Evolutionary conservation across 768 basidiomycete species (phyloP).

Genomic region (Cystofilobasidium bisporidii): DNA sequence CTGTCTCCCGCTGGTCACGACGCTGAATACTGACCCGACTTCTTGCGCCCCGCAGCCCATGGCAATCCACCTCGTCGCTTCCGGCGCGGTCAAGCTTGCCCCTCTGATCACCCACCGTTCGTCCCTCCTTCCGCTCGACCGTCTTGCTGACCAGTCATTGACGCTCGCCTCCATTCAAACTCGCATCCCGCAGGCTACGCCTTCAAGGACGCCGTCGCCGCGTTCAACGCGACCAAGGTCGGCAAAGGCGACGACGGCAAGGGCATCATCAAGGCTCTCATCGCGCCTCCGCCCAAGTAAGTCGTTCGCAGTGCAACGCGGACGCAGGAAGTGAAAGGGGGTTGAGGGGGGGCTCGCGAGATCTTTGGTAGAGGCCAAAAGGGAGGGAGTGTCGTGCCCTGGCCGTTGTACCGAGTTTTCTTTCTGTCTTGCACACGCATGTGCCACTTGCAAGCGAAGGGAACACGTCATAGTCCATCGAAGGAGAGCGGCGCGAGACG

Average conservation of each 20-base stretch:
- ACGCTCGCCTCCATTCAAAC: background rate
- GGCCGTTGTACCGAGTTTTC: no score
- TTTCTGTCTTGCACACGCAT: no score
- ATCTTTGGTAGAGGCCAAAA: no score
- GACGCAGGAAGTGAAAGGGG: no score
- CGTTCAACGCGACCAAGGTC: conserved; percentile 68
- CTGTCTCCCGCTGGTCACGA: no score
- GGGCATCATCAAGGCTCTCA: conserved; percentile 60
- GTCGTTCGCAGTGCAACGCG: background rate
- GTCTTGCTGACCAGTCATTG: no score
- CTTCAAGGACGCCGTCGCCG: conserved; percentile 66
- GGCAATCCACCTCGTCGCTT: conserved; percentile 71
- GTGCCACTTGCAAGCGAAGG: no score
- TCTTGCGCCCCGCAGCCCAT: conserved; percentile 38
- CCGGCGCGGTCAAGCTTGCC: conserved; percentile 74
- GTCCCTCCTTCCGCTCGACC: background rate
- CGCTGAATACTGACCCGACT: background rate
- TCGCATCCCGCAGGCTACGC: conserved; percentile 44
- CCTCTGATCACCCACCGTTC: conserved; percentile 76
- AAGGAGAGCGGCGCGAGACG: no score
- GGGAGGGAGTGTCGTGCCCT: no score
- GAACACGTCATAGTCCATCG: no score
- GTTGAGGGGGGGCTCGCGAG: no score
- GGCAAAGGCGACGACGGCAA: conserved; percentile 81
- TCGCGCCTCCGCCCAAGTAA: background rate